Evolutionary conservation across 1,284 basidiomycete genomes (phyloP).

Genomic region (Mycena sp.): DNA sequence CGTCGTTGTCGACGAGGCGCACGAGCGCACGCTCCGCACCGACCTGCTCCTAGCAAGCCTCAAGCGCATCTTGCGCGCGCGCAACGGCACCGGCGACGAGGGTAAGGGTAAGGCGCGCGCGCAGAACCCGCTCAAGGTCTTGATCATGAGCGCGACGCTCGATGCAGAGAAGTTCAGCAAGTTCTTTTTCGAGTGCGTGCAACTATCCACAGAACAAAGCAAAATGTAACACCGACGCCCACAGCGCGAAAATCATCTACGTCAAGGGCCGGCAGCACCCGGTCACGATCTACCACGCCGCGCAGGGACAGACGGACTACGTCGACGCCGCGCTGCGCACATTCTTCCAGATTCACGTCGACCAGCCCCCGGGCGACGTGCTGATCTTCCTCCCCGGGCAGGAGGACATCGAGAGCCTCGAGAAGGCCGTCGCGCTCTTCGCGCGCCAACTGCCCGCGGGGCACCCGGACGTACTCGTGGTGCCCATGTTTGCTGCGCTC

Average conservation of each 20-base stretch:
- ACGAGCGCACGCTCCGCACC: conserved; percentile 97
- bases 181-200: conserved; percentile 82
- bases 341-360: conserved; percentile 97
- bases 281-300: conserved; percentile 96
- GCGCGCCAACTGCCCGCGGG: conserved; percentile 85
- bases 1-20: conserved; percentile 98
- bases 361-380: conserved; percentile 94
- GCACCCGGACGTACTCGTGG: conserved; percentile 85
- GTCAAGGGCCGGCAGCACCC: conserved; percentile 97
- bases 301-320: conserved; percentile 96
- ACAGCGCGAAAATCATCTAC: conserved; percentile 88
- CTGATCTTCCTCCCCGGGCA: conserved; percentile 97
- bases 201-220: conserved; percentile 34
- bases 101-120: conserved; percentile 23
- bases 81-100: conserved; percentile 65
- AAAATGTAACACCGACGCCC: background rate
- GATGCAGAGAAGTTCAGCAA: conserved; percentile 97
- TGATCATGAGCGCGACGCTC: conserved; percentile 98
- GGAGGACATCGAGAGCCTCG: conserved; percentile 97
- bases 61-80: conserved; percentile 79
- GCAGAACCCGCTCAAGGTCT: conserved; percentile 79
- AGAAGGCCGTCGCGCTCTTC: conserved; percentile 52
- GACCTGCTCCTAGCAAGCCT: conserved; percentile 98
- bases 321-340: conserved; percentile 97
- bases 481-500: conserved; percentile 94